Percentiles rank a stretch among this genome's conserved stretches.
These are phyloP conservation scores for Euphorbia tirucalli DNA, from an alignment of 345 rosid species.

Conservation along the genomic window DNA sequence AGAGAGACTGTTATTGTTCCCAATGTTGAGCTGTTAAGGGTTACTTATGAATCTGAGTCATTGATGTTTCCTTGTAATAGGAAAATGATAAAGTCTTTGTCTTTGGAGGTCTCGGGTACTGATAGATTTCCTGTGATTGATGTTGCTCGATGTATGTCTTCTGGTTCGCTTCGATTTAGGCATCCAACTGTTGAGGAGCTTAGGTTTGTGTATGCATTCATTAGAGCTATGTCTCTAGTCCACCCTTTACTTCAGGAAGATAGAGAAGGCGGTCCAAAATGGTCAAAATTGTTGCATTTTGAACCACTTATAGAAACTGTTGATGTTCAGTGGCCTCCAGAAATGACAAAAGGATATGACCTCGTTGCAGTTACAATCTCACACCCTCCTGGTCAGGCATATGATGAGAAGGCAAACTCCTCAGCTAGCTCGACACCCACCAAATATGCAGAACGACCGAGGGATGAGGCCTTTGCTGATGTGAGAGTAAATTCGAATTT, in stretches of 20 bases:
- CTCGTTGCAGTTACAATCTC: conserved; percentile 68
- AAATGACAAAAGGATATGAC: conserved; percentile 48
- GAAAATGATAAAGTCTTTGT: conserved; percentile 59
- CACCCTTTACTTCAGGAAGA: conserved; percentile 58
- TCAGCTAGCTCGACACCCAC: conserved; percentile 43
- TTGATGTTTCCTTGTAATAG: conserved; percentile 58
- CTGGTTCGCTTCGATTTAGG: conserved; percentile 53
- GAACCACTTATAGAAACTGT: conserved; percentile 68
- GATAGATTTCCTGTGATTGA: conserved; percentile 66
- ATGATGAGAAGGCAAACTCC: conserved; percentile 47
- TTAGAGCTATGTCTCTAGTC: conserved; percentile 55
- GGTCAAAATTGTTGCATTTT: conserved; percentile 42
- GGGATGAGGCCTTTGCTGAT: conserved; percentile 36
- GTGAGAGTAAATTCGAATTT: conserved; percentile 28
- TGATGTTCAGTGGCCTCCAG: conserved; percentile 67
- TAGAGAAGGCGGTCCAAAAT: conserved; percentile 41
- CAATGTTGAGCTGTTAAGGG: conserved; percentile 58
- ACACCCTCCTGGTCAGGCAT: conserved; percentile 56
- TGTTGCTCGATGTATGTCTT: conserved; percentile 44
- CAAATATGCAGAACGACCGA: conserved; percentile 37
- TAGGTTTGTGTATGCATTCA: conserved; percentile 56
- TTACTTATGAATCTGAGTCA: conserved; percentile 50
- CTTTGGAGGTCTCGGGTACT: conserved; percentile 50
- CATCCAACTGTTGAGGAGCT: conserved; percentile 63
- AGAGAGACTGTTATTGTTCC: conserved; percentile 52